Conservation (phyloP, 805 yeast genomes). For the Blastobotrys chiropterorum region DNA sequence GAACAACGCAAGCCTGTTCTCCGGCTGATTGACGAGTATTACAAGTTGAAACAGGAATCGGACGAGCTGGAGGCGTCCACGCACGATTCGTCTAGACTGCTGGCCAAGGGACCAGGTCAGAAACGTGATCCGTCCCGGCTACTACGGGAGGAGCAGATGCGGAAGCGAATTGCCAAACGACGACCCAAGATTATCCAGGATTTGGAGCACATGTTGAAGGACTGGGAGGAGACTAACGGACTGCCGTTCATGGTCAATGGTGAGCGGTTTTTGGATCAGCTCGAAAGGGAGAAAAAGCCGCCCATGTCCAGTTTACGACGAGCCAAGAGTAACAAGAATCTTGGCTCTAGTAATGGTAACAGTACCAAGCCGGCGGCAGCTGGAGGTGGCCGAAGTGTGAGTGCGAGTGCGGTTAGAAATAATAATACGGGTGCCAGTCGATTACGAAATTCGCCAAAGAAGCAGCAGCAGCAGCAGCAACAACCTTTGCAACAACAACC, state of each 20-base stretch:
- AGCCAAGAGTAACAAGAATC: background rate
- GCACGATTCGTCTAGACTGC: slow-evolving; percentile 72
- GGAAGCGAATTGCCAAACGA: slow-evolving; percentile 60
- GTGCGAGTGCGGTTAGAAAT: background rate
- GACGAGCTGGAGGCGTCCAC: slow-evolving; percentile 58
- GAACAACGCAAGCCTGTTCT: slow-evolving; percentile 50
- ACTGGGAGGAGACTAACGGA: slow-evolving; percentile 39
- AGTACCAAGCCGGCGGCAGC: too few relatives aligned
- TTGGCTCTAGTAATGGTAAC: background rate
- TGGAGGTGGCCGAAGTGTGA: background rate
- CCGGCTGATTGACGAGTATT: slow-evolving; percentile 47
- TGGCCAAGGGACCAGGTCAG: slow-evolving; percentile 45
- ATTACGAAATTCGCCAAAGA: background rate
- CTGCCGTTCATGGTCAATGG: slow-evolving; percentile 39
- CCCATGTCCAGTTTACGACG: background rate
- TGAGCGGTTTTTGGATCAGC: slow-evolving; percentile 36
- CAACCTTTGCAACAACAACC: background rate
- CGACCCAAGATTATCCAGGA: slow-evolving; percentile 58
- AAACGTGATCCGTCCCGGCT: slow-evolving; percentile 55
- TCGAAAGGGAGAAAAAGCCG: slow-evolving; percentile 1
- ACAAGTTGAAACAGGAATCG: slow-evolving; percentile 54
- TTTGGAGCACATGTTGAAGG: slow-evolving; percentile 41
- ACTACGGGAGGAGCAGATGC: slow-evolving; percentile 68
- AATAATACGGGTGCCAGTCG: background rate
- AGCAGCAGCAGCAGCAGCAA: background rate